A percentile compares a stretch with the other conserved stretches of the same genome.
phyloP scores from a whole-genome alignment of 1,284 basidiomycete species.

The Mycena sp. region DNA sequence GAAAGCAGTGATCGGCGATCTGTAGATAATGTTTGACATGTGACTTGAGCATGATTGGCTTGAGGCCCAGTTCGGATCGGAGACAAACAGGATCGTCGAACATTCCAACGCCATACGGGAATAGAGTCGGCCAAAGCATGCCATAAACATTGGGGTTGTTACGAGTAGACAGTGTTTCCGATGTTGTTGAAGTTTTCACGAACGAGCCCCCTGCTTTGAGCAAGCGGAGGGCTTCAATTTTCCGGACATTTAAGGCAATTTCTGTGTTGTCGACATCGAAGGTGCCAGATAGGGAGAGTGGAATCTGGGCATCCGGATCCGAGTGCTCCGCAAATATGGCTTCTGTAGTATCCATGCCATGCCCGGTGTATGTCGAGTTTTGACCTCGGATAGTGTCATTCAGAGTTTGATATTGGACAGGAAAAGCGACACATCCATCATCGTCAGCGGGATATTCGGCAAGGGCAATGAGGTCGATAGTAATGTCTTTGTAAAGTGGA shows the following conservation, averaged over 20 bases:
- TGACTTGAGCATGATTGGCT: conserved; percentile 12
- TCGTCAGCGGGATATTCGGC: conserved; percentile 17
- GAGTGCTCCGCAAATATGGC: conserved; percentile 10
- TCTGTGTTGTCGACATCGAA: conserved; percentile 26
- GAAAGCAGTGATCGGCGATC: conserved; percentile 25
- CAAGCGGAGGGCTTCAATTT: conserved; percentile 10
- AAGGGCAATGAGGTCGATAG: conserved; percentile 1
- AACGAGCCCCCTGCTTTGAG: conserved; percentile 17
- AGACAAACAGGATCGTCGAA: conserved; percentile 23
- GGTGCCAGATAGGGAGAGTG: conserved; percentile 1
- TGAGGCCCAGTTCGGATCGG: conserved; percentile 7
- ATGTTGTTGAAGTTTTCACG: conserved; percentile 14
- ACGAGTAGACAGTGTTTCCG: conserved; percentile 1
- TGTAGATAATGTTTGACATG: conserved; percentile 23
- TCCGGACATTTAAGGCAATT: conserved; percentile 5
- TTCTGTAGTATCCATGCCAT: conserved; percentile 20
- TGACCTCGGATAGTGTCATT: conserved; percentile 15
- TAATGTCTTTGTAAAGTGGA: conserved; percentile 12
- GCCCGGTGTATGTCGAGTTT: conserved; percentile 18
- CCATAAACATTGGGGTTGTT: conserved; percentile 26
- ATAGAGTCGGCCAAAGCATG: conserved; percentile 23
- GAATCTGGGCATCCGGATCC: neutral
- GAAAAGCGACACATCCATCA: conserved; percentile 17
- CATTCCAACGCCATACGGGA: conserved; percentile 27
- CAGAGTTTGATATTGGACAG: conserved; percentile 11